Evolutionary conservation across 192 early-diverging fungal species (phyloP).

Genomic region (Rhizoclosmatium globosum): DNA sequence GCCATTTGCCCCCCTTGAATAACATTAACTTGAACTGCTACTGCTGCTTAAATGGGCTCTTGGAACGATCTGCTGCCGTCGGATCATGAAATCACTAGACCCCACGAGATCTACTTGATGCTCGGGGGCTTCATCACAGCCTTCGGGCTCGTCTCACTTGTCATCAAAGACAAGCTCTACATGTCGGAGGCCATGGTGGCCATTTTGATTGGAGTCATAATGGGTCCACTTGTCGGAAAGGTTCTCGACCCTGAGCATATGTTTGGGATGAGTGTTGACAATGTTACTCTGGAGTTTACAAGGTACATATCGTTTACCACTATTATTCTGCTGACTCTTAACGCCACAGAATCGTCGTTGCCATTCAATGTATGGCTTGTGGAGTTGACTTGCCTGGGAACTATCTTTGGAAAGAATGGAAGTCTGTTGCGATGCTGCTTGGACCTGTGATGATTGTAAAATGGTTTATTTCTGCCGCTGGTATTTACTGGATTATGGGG

Average conservation of each 20-base stretch:
- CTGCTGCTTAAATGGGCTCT: too few species aligned
- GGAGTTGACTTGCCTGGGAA: conserved; percentile 80
- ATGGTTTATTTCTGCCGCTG: conserved; percentile 76
- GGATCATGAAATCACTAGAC: too few species aligned
- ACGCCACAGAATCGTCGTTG: conserved; percentile 52
- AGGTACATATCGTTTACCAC: conserved; percentile 53
- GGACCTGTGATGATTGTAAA: conserved; percentile 83
- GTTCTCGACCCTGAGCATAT: conserved; percentile 73
- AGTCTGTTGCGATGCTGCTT: conserved; percentile 73
- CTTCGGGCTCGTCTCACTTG: conserved; percentile 53
- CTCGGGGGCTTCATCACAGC: conserved; percentile 46
- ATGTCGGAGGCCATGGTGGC: conserved; percentile 72
- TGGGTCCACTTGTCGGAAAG: conserved; percentile 78
- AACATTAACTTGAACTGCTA: too few species aligned
- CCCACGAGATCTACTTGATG: too few species aligned
- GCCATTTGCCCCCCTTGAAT: too few species aligned
- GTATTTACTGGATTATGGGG: conserved; percentile 61
- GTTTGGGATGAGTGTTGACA: conserved; percentile 50
- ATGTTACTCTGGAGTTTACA: conserved; percentile 74
- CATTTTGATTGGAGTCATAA: conserved; percentile 82
- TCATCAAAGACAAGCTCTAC: conserved; percentile 54
- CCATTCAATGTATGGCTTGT: conserved; percentile 89
- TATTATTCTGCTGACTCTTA: too few species aligned
- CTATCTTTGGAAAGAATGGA: conserved; percentile 74
- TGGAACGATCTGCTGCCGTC: too few species aligned